phyloP scores from a whole-genome alignment of 2,329 filamentous ascomycete species.

The Ophiostoma himal-ulmi region DNA sequence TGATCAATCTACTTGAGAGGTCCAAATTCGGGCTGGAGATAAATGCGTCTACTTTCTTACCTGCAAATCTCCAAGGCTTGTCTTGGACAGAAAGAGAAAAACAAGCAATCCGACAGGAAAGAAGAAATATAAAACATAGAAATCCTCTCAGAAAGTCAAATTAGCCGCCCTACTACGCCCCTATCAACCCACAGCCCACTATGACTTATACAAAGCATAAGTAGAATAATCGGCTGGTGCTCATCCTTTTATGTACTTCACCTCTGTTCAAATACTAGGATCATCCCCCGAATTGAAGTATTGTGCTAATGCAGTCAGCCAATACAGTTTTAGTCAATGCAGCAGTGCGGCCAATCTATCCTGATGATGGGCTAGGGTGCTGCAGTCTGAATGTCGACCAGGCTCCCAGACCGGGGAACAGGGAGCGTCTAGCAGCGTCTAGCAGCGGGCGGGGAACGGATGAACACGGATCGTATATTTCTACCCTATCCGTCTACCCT shows the following conservation, averaged over 20 bases:
- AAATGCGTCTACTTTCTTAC: not conserved
- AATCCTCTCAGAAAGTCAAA: not conserved
- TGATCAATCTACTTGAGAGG: not conserved
- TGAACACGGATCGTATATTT: not conserved
- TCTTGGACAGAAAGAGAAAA: not conserved
- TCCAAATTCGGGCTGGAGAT: not conserved
- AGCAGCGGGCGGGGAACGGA: conserved; percentile 2
- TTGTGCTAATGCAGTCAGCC: not conserved
- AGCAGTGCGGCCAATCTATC: not conserved
- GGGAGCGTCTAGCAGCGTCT: not conserved
- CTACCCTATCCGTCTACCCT: not conserved
- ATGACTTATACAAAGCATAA: conserved; percentile 2
- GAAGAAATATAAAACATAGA: not conserved
- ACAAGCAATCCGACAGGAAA: not conserved
- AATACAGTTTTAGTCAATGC: not conserved
- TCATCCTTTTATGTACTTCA: not conserved
- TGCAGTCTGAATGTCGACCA: not conserved
- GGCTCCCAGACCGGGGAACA: conserved; percentile 5
- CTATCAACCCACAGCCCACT: not conserved
- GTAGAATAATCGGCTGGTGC: not conserved
- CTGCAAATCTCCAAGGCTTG: not conserved
- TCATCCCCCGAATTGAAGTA: not conserved
- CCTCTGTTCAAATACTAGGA: not conserved
- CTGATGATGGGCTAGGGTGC: not conserved
- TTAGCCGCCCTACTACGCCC: not conserved